phyloP scores from a whole-genome alignment of 192 early-diverging fungal species.

The Entrophospora sp. region DNA sequence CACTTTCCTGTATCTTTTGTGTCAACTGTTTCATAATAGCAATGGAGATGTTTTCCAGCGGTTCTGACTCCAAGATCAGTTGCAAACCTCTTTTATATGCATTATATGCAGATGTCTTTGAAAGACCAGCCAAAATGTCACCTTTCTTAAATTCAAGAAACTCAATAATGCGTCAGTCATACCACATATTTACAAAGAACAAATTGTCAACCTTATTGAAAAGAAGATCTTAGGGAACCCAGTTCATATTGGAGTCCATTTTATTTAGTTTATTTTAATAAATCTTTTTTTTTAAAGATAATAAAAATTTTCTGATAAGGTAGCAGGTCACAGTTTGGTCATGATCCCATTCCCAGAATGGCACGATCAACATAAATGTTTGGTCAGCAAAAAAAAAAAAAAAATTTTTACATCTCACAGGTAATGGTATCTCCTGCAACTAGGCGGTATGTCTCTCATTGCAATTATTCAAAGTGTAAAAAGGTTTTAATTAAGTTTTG shows the following conservation, averaged over 20 bases:
- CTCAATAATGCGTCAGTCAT: constrained; percentile 11
- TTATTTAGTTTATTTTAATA: background rate
- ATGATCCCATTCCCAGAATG: too few relatives aligned
- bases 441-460: too few relatives aligned
- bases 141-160: constrained; percentile 15
- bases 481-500: too few relatives aligned
- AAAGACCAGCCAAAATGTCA: constrained; percentile 2
- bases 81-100: constrained; percentile 12
- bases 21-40: constrained; percentile 19
- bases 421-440: too few relatives aligned
- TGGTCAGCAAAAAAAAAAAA: too few relatives aligned
- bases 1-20: constrained; percentile 14
- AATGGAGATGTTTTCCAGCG: background rate
- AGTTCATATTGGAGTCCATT: constrained; percentile 9
- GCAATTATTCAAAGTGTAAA: too few relatives aligned
- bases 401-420: too few relatives aligned
- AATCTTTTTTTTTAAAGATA: too few relatives aligned
- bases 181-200: constrained; percentile 15
- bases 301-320: too few relatives aligned
- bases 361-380: too few relatives aligned
- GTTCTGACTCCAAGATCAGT: background rate
- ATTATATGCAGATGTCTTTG: background rate
- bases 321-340: too few relatives aligned
- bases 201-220: constrained; percentile 9
- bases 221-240: constrained; percentile 7